These are phyloP conservation scores for Tylopilus felleus DNA, from an alignment of 768 basidiomycete genomes.

Conservation along the genomic window DNA sequence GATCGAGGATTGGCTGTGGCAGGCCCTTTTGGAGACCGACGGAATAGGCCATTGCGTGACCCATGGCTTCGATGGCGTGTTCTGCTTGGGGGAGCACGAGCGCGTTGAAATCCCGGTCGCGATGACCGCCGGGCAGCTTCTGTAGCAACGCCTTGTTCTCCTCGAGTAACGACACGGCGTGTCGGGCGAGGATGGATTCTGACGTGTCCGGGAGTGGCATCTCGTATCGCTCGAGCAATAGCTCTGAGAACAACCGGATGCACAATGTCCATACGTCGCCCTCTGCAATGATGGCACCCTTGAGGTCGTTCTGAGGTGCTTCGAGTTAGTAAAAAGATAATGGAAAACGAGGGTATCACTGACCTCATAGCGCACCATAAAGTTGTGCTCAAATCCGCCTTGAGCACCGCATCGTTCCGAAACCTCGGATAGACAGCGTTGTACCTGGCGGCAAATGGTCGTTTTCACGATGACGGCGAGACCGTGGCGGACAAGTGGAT, in stretches of 20 bases:
- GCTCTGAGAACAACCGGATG: slow-evolving; percentile 57
- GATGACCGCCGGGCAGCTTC: slow-evolving; percentile 27
- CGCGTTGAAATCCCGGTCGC: slow-evolving; percentile 40
- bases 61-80: slow-evolving; percentile 54
- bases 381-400: slow-evolving; percentile 64
- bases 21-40: slow-evolving; percentile 44
- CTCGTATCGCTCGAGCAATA: slow-evolving; percentile 52
- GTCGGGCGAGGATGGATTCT: slow-evolving; percentile 52
- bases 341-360: slow-evolving; percentile 2
- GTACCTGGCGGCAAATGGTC: slow-evolving; percentile 40
- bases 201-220: slow-evolving; percentile 43
- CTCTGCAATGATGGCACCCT: slow-evolving; percentile 58
- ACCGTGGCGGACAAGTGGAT: neutral
- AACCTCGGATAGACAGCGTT: slow-evolving; percentile 48
- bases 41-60: slow-evolving; percentile 59
- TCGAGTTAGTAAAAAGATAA: neutral
- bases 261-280: slow-evolving; percentile 49
- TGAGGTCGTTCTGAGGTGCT: slow-evolving; percentile 37
- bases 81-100: slow-evolving; percentile 57
- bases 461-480: slow-evolving; percentile 1
- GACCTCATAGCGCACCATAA: slow-evolving; percentile 55
- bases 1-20: slow-evolving; percentile 48
- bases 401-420: slow-evolving; percentile 66
- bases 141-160: slow-evolving; percentile 43
- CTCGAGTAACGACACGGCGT: slow-evolving; percentile 45